Evolutionary conservation across 768 basidiomycete species (phyloP).

Genomic region (Trametes cubensis): DNA sequence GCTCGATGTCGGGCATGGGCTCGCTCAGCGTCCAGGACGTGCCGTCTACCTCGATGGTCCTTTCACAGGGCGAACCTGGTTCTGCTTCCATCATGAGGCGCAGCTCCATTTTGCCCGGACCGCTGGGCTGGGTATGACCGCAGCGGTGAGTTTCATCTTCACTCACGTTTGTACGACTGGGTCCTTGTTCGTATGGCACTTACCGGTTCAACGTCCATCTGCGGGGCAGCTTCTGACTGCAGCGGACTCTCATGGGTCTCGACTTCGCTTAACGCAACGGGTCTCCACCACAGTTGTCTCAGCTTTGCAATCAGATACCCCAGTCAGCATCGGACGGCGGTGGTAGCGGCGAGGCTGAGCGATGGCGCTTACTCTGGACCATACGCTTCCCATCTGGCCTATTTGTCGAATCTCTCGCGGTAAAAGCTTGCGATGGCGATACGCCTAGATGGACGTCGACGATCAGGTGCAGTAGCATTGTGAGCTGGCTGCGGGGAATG

Average conservation of each 20-base stretch:
- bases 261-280: neutral
- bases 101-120: constrained; percentile 23
- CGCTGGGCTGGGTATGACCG: constrained; percentile 9
- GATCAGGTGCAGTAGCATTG: no score
- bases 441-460: no score
- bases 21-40: constrained; percentile 18
- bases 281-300: constrained; percentile 5
- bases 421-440: neutral
- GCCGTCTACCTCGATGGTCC: constrained; percentile 16
- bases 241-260: neutral
- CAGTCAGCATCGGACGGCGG: no score
- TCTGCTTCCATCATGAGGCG: constrained; percentile 17
- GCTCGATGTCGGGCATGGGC: constrained; percentile 16
- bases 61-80: neutral
- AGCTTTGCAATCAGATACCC: neutral
- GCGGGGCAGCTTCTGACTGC: no score
- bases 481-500: no score
- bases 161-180: no score
- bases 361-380: constrained; percentile 2
- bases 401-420: neutral
- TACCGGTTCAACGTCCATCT: neutral
- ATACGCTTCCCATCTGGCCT: neutral
- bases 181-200: neutral
- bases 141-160: neutral
- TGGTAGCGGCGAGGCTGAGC: no score